These are phyloP conservation scores for Scalesia atractyloides DNA, from an alignment of 129 eudicot species.

Conservation along the genomic window DNA sequence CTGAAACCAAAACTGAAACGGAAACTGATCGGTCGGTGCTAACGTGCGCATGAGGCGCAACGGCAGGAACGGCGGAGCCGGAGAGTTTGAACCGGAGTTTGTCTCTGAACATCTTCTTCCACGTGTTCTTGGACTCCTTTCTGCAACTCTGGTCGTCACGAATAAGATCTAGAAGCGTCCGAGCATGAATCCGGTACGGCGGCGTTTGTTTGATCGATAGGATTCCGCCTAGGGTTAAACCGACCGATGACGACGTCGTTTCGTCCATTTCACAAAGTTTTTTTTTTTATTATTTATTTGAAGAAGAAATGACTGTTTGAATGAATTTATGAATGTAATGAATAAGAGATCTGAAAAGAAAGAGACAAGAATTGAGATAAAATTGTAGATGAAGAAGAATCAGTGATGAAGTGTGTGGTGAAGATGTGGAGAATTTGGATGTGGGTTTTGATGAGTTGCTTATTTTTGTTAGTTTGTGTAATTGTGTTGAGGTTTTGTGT, in stretches of 20 bases:
- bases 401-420: constrained; percentile 27
- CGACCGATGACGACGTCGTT: constrained; percentile 11
- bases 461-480: constrained; percentile 34
- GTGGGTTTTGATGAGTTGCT: constrained; percentile 6
- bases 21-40: constrained; percentile 3
- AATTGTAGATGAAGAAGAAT: constrained; percentile 9
- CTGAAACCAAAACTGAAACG: not conserved
- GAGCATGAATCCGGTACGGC: constrained; percentile 33
- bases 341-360: not conserved
- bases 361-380: constrained; percentile 21
- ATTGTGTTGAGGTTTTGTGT: constrained; percentile 23
- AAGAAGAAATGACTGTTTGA: constrained; percentile 20
- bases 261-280: not conserved
- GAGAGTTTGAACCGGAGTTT: constrained; percentile 54
- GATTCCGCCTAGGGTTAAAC: constrained; percentile 57
- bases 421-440: constrained; percentile 20
- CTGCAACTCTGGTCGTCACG: constrained; percentile 44
- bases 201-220: constrained; percentile 41
- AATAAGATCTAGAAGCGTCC: constrained; percentile 65
- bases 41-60: constrained; percentile 46
- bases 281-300: not conserved
- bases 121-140: constrained; percentile 43
- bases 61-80: constrained; percentile 38
- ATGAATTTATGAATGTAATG: not conserved
- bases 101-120: constrained; percentile 52